Evolutionary conservation across 805 yeast species (phyloP).

Genomic region (Schizosaccharomyces japonicus): DNA sequence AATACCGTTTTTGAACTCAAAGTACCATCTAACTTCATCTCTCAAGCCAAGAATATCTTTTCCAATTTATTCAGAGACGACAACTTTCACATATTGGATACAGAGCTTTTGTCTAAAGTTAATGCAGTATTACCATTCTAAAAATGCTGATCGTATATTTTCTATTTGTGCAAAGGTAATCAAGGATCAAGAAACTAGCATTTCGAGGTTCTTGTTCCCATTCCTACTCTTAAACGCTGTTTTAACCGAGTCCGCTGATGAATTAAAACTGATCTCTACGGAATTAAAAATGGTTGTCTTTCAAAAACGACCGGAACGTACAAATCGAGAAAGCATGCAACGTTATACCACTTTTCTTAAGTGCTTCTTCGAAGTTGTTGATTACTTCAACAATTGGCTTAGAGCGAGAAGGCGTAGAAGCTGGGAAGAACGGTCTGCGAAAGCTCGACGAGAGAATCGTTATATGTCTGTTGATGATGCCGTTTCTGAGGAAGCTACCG

Average conservation of each 20-base stretch:
- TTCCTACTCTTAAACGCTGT: slow-evolving; percentile 47
- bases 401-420: neutral
- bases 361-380: neutral
- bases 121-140: slow-evolving; percentile 21
- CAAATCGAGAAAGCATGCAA: neutral
- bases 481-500: slow-evolving; percentile 19
- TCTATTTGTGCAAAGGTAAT: slow-evolving; percentile 40
- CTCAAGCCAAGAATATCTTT: slow-evolving; percentile 20
- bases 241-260: slow-evolving; percentile 22
- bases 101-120: slow-evolving; percentile 43
- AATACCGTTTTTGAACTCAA: slow-evolving; percentile 50
- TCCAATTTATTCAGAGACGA: slow-evolving; percentile 32
- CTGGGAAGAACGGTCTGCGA: neutral
- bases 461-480: slow-evolving; percentile 27
- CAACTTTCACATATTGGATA: slow-evolving; percentile 40
- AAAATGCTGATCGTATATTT: slow-evolving; percentile 24
- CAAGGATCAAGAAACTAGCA: slow-evolving; percentile 41
- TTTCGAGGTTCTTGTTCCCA: slow-evolving; percentile 53
- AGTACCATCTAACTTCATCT: slow-evolving; percentile 32
- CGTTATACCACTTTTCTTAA: neutral
- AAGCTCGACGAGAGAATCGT: slow-evolving; percentile 14
- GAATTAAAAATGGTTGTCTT: slow-evolving; percentile 40
- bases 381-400: slow-evolving; percentile 4
- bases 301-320: neutral
- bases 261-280: slow-evolving; percentile 22